phyloP scores from a whole-genome alignment of 306 rosid genomes.

The Cyamopsis tetragonoloba region DNA sequence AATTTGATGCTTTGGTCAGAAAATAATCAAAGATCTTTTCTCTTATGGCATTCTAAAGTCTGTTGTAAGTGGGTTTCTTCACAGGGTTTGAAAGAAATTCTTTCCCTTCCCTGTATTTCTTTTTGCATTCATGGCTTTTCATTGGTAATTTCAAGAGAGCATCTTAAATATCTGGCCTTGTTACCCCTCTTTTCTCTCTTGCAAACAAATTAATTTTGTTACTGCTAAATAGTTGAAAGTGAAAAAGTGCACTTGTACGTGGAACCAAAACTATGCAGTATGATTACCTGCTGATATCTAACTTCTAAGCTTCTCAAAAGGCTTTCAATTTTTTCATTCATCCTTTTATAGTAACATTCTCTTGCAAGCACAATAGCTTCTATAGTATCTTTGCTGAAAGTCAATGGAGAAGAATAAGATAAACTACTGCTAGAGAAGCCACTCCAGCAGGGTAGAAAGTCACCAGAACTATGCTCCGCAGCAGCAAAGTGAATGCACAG shows the following conservation, averaged over 20 bases:
- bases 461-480: slow-evolving; percentile 50
- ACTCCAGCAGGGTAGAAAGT: slow-evolving; percentile 83
- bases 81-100: background rate
- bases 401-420: slow-evolving; percentile 53
- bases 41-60: background rate
- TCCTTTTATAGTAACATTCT: slow-evolving; percentile 60
- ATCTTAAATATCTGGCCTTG: background rate
- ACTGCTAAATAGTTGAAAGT: background rate
- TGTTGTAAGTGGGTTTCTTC: background rate
- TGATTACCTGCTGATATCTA: slow-evolving; percentile 67
- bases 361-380: slow-evolving; percentile 59
- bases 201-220: background rate
- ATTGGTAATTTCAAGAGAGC: background rate
- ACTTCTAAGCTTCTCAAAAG: slow-evolving; percentile 53
- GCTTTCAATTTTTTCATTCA: slow-evolving; percentile 62
- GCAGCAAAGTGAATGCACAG: slow-evolving; percentile 58
- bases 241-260: background rate
- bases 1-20: slow-evolving; percentile 11
- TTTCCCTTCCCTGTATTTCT: background rate
- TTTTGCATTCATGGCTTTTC: slow-evolving; percentile 10
- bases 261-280: slow-evolving; percentile 20
- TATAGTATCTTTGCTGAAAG: slow-evolving; percentile 56
- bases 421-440: slow-evolving; percentile 56
- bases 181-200: slow-evolving; percentile 4
- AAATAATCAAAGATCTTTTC: background rate